Percentiles rank a stretch among this genome's conserved stretches.
Evolutionary conservation across 192 early-diverging fungal species (phyloP).

Genomic region (Podila epigama): DNA sequence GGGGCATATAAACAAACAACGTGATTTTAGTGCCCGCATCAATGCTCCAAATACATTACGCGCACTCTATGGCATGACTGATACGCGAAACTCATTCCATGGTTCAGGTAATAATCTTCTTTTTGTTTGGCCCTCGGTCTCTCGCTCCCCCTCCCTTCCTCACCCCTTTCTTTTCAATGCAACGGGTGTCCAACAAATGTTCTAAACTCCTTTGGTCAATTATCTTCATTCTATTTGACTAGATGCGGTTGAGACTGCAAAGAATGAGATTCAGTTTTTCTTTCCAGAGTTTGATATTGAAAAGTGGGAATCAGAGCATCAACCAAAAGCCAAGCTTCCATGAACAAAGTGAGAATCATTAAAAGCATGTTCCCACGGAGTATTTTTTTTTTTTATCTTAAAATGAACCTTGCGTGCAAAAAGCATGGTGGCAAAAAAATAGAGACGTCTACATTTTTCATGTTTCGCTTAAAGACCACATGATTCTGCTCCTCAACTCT

Average conservation of each 20-base stretch:
- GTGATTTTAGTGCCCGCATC: slow-evolving; percentile 69
- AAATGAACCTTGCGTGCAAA: neutral
- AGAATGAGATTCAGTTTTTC: slow-evolving; percentile 65
- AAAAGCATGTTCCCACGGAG: neutral
- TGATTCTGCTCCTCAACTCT: no score
- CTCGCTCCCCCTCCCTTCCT: neutral
- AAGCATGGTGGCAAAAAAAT: no score
- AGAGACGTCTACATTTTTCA: no score
- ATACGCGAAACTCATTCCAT: slow-evolving; percentile 80
- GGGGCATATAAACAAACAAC: no score
- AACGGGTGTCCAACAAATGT: no score
- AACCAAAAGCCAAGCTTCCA: neutral
- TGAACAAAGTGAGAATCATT: neutral
- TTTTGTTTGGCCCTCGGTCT: neutral
- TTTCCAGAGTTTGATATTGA: slow-evolving; percentile 61
- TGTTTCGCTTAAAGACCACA: no score
- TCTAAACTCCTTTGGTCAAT: neutral
- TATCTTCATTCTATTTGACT: neutral
- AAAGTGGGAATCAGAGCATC: slow-evolving; percentile 27
- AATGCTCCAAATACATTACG: slow-evolving; percentile 60
- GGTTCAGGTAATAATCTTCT: slow-evolving; percentile 63
- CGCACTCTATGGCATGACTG: slow-evolving; percentile 72
- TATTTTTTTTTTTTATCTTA: neutral
- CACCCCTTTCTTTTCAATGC: no score
- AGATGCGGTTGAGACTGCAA: slow-evolving; percentile 68